phyloP scores from a whole-genome alignment of 1,284 basidiomycete species.

The Phylloboletellus chloephorus region DNA sequence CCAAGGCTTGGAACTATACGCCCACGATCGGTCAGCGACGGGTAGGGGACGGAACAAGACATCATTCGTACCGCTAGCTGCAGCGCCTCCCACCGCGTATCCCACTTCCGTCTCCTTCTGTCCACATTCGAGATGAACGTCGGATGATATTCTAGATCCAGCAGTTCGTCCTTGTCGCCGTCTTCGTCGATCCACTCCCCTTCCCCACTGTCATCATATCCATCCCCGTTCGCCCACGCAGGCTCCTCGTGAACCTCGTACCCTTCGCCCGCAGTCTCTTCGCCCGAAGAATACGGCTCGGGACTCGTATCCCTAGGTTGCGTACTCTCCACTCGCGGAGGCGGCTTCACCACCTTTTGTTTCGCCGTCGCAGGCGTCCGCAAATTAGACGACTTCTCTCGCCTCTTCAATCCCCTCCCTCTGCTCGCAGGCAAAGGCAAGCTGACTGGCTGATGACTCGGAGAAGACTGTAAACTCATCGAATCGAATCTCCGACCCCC shows the following conservation, averaged over 20 bases:
- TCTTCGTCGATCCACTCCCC: constrained; percentile 73
- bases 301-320: constrained; percentile 75
- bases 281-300: constrained; percentile 53
- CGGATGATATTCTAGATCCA: constrained; percentile 73
- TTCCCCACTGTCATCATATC: constrained; percentile 34
- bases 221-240: constrained; percentile 35
- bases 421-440: constrained; percentile 44
- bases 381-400: constrained; percentile 34
- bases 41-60: not conserved
- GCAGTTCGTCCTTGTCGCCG: constrained; percentile 62
- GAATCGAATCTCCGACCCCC: constrained; percentile 32
- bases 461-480: constrained; percentile 66
- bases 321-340: constrained; percentile 72
- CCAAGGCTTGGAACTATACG: constrained; percentile 65
- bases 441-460: constrained; percentile 64
- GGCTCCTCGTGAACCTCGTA: constrained; percentile 38
- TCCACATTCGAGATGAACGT: constrained; percentile 58
- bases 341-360: constrained; percentile 44
- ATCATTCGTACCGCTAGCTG: constrained; percentile 51
- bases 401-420: constrained; percentile 33
- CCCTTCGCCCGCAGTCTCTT: constrained; percentile 54
- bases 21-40: not conserved
- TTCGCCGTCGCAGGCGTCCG: constrained; percentile 29
- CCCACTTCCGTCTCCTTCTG: constrained; percentile 65
- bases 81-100: constrained; percentile 66